Evolutionary conservation across 495 filamentous ascomycete genomes (phyloP).

Genomic region (Parachaetomium inaequale): DNA sequence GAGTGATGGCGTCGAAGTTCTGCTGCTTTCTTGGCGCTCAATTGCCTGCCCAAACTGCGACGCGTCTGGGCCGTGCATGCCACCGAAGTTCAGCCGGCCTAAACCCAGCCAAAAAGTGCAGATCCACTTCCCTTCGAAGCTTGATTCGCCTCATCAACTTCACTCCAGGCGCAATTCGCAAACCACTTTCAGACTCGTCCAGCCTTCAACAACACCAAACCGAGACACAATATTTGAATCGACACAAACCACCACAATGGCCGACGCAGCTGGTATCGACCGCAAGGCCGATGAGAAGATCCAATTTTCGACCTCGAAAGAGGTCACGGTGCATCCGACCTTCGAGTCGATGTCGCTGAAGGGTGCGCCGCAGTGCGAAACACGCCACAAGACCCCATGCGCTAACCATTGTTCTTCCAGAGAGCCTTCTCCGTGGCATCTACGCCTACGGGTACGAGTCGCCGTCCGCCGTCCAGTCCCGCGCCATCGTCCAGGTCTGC

Average conservation of each 20-base stretch:
- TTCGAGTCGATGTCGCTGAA: constrained; percentile 67
- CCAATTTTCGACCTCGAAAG: constrained; percentile 96
- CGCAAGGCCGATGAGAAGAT: constrained; percentile 91
- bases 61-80: neutral
- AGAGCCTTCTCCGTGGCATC: constrained; percentile 92
- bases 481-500: constrained; percentile 97
- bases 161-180: neutral
- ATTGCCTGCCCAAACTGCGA: neutral
- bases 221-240: neutral
- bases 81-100: constrained; percentile 11
- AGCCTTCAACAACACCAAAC: constrained; percentile 1
- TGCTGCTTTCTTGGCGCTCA: constrained; percentile 1
- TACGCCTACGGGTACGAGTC: constrained; percentile 99
- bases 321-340: constrained; percentile 77
- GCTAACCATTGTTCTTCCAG: constrained; percentile 31
- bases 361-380: constrained; percentile 34
- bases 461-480: constrained; percentile 92
- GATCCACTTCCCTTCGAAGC: constrained; percentile 1
- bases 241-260: constrained; percentile 58
- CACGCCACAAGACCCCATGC: neutral
- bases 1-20: neutral
- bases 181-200: neutral
- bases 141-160: constrained; percentile 8
- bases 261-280: constrained; percentile 73
- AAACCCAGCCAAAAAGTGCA: neutral